Evolutionary conservation across 129 eudicot genomes (phyloP).

Genomic region (Arctium lappa): DNA sequence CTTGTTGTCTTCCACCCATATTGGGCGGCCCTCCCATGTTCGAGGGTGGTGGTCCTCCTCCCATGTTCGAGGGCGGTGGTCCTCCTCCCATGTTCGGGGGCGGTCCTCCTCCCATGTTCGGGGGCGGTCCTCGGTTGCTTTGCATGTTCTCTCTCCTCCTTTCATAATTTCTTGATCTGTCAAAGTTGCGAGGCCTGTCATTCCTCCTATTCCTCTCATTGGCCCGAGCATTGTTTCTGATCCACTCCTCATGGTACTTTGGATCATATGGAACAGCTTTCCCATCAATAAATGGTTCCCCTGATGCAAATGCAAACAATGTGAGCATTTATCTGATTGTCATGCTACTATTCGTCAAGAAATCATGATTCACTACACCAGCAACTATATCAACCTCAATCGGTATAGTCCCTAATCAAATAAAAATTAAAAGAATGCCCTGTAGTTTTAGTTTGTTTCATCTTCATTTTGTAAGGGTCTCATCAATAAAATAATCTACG

Average conservation of each 20-base stretch:
- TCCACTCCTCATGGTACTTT: conserved; percentile 96
- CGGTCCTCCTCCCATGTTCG: conserved; percentile 17
- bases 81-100: background rate
- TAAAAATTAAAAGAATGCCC: background rate
- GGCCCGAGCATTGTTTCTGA: conserved; percentile 85
- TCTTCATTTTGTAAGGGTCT: background rate
- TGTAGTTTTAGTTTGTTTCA: background rate
- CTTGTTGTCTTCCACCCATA: conserved; percentile 35
- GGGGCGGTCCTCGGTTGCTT: conserved; percentile 28
- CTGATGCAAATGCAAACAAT: conserved; percentile 30
- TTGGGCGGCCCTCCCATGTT: conserved; percentile 10
- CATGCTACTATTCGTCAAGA: background rate
- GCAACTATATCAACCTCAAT: background rate
- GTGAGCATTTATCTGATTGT: background rate
- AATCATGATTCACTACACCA: background rate
- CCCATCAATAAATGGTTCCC: conserved; percentile 93
- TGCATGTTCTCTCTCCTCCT: conserved; percentile 64
- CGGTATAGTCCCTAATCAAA: background rate
- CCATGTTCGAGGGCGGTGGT: conserved; percentile 28
- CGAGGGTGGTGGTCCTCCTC: background rate
- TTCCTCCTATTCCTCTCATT: conserved; percentile 88
- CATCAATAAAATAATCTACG: background rate
- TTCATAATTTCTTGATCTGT: conserved; percentile 75
- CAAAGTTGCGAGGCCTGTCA: conserved; percentile 89
- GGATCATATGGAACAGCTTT: conserved; percentile 93